A percentile compares a stretch with the other conserved stretches of the same genome.
Conservation (phyloP, 169 alveolate species). For the Eimeria mitis region DNA sequence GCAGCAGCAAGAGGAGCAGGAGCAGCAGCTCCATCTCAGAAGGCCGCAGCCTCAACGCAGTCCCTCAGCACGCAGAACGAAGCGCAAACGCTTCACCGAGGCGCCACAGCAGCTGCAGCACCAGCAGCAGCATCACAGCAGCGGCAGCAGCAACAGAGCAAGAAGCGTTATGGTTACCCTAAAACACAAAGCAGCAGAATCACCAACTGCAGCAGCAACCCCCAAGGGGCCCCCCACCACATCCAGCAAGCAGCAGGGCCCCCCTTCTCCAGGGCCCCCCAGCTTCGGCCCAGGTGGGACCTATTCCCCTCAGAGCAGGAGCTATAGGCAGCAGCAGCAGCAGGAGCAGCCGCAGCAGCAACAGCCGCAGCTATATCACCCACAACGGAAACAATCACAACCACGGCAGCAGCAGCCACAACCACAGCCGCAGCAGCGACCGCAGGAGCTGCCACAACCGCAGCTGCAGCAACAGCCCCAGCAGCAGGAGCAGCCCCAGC, state of each 20-base stretch:
- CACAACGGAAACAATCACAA: not conserved
- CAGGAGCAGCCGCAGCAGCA: not conserved
- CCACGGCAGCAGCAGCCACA: not conserved
- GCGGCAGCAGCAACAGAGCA: slow-evolving; percentile 32
- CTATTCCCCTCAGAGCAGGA: not conserved
- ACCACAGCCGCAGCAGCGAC: not conserved
- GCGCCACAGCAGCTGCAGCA: slow-evolving; percentile 12
- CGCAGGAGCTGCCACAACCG: too few species aligned
- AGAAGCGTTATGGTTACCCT: not conserved
- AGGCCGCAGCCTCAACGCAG: slow-evolving; percentile 22
- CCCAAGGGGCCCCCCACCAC: not conserved
- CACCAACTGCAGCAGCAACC: not conserved
- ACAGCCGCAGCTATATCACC: not conserved
- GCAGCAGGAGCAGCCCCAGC: not conserved
- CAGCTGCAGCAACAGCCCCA: not conserved
- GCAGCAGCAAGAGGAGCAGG: not conserved
- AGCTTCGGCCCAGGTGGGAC: not conserved
- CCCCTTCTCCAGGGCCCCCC: not conserved
- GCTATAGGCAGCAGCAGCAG: not conserved
- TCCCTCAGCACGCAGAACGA: slow-evolving; percentile 33
- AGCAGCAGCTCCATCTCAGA: not conserved
- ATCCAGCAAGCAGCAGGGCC: not conserved
- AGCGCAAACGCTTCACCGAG: slow-evolving; percentile 32
- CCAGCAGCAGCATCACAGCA: slow-evolving; percentile 2
- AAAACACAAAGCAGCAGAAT: not conserved